A percentile compares a stretch with the other conserved stretches of the same genome.
phyloP scores from a whole-genome alignment of 2,329 filamentous ascomycete genomes.

The Huntiella savannae region DNA sequence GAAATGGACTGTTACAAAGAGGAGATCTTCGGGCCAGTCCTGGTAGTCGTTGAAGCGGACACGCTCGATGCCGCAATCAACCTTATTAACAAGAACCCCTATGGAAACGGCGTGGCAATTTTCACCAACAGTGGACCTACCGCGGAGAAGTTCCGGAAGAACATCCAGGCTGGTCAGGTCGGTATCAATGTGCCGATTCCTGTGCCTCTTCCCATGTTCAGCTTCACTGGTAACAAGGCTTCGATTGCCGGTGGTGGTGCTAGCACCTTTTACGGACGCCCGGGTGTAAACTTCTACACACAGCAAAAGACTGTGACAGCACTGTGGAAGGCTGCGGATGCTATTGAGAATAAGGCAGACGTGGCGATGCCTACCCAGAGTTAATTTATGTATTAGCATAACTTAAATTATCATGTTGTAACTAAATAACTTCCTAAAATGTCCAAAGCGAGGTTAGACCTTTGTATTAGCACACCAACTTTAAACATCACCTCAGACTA shows the following conservation, averaged over 20 bases:
- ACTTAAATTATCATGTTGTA: neutral
- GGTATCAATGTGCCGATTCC: conserved; percentile 73
- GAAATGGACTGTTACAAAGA: conserved; percentile 72
- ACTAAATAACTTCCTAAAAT: neutral
- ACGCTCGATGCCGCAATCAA: conserved; percentile 65
- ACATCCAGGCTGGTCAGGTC: conserved; percentile 71
- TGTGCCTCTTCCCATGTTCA: conserved; percentile 52
- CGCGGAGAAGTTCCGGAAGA: conserved; percentile 57
- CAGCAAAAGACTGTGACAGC: conserved; percentile 95
- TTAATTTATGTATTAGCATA: neutral
- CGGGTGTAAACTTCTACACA: conserved; percentile 86
- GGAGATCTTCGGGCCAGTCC: conserved; percentile 71
- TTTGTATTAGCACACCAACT: no score
- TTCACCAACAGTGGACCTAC: conserved; percentile 65
- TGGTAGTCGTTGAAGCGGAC: conserved; percentile 61
- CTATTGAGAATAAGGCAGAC: conserved; percentile 63
- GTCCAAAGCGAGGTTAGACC: no score
- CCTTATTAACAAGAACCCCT: conserved; percentile 70
- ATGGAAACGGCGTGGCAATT: conserved; percentile 72
- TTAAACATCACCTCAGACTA: no score
- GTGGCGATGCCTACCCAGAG: conserved; percentile 58
- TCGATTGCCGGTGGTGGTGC: conserved; percentile 79
- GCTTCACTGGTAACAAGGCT: conserved; percentile 67
- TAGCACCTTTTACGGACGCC: conserved; percentile 88
- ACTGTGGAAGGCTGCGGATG: conserved; percentile 43